Conservation (phyloP, 768 basidiomycete genomes). For the Serendipita indica region DNA sequence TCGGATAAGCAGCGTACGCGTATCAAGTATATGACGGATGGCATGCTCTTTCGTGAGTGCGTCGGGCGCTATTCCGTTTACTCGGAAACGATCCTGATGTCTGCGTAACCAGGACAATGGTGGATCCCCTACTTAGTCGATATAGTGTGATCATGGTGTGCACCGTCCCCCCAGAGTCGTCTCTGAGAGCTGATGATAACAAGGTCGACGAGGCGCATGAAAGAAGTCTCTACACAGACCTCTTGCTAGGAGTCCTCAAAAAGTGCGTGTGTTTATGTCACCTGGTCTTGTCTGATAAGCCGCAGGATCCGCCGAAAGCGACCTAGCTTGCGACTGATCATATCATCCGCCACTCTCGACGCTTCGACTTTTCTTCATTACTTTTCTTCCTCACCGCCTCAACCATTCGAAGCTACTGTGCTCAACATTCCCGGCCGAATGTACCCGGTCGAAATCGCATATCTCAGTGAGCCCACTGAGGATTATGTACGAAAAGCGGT, state of each 20-base stretch:
- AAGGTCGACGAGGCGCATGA: conserved; percentile 98
- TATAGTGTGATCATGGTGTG: conserved; percentile 92
- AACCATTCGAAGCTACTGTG: conserved; percentile 53
- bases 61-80: conserved; percentile 14
- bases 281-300: neutral
- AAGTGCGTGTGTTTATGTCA: conserved; percentile 39
- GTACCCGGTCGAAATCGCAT: conserved; percentile 90
- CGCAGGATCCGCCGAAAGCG: conserved; percentile 80
- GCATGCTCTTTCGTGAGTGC: conserved; percentile 84
- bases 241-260: conserved; percentile 81
- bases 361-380: conserved; percentile 80
- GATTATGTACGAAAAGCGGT: conserved; percentile 78
- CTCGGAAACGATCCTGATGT: conserved; percentile 7
- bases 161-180: conserved; percentile 8
- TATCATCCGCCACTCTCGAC: conserved; percentile 94
- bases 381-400: conserved; percentile 46
- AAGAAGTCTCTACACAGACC: conserved; percentile 86
- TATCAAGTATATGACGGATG: conserved; percentile 94
- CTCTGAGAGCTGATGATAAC: neutral
- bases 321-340: conserved; percentile 74
- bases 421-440: conserved; percentile 86
- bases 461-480: conserved; percentile 56
- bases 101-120: conserved; percentile 40
- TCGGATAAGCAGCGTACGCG: conserved; percentile 71
- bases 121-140: conserved; percentile 81